Conservation (phyloP, 2,329 filamentous ascomycete genomes). For the Coniochaeta sp. region DNA sequence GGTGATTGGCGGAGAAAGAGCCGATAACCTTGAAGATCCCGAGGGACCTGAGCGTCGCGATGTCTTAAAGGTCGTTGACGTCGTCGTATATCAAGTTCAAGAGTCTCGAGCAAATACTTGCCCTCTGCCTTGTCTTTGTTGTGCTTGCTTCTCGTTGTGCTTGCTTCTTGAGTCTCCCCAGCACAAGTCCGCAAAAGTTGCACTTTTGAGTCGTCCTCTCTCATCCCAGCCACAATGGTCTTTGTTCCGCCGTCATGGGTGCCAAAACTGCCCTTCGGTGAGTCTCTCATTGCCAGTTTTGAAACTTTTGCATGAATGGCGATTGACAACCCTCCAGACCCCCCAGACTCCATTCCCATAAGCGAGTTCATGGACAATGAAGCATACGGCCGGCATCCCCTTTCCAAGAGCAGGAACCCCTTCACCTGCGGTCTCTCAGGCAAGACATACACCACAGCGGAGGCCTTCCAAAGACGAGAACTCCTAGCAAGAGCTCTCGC, state of each 20-base stretch:
- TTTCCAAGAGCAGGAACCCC: constrained; percentile 8
- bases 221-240: too few relatives aligned
- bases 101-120: too few relatives aligned
- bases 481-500: neutral
- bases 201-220: too few relatives aligned
- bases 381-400: neutral
- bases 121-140: too few relatives aligned
- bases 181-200: too few relatives aligned
- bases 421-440: constrained; percentile 19
- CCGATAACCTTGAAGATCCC: neutral
- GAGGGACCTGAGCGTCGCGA: neutral
- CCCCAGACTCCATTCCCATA: neutral
- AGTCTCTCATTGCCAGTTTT: too few relatives aligned
- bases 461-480: constrained; percentile 10
- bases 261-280: neutral
- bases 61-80: neutral
- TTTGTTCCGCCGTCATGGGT: neutral
- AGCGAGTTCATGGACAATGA: neutral
- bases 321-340: too few relatives aligned
- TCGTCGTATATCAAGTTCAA: too few relatives aligned
- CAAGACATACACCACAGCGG: constrained; percentile 9
- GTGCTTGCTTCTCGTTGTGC: too few relatives aligned
- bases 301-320: too few relatives aligned
- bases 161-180: too few relatives aligned
- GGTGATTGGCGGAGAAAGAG: neutral